Evolutionary conservation across 495 filamentous ascomycete genomes (phyloP).

Genomic region (Penicillium mononematosum): DNA sequence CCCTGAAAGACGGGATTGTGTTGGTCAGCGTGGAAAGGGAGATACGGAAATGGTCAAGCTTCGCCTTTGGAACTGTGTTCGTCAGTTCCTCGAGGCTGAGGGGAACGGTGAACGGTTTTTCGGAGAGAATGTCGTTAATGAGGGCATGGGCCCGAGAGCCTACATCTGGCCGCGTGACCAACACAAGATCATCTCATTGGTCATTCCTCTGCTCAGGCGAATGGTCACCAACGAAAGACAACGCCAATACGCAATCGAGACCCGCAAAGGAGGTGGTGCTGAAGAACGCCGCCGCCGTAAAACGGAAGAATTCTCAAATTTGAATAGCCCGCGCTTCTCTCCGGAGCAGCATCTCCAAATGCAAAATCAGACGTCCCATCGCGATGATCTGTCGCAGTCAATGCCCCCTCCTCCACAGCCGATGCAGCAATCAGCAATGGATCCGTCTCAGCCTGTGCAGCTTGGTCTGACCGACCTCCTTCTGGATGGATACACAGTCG

Average conservation of each 20-base stretch:
- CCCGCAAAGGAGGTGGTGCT: slow-evolving; percentile 48
- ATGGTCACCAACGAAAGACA: slow-evolving; percentile 68
- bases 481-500: slow-evolving; percentile 39
- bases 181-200: slow-evolving; percentile 54
- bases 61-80: slow-evolving; percentile 58
- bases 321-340: slow-evolving; percentile 29
- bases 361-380: slow-evolving; percentile 31
- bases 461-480: slow-evolving; percentile 39
- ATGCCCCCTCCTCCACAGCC: slow-evolving; percentile 26
- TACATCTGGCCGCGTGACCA: slow-evolving; percentile 58
- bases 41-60: slow-evolving; percentile 62
- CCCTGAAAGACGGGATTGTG: slow-evolving; percentile 58
- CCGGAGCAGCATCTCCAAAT: slow-evolving; percentile 39
- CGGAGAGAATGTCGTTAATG: slow-evolving; percentile 46
- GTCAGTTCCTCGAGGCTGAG: slow-evolving; percentile 55
- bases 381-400: slow-evolving; percentile 26
- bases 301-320: slow-evolving; percentile 39
- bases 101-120: slow-evolving; percentile 59
- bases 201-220: slow-evolving; percentile 57
- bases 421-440: slow-evolving; percentile 23
- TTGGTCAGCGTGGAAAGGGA: slow-evolving; percentile 58
- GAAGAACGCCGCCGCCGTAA: slow-evolving; percentile 46
- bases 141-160: slow-evolving; percentile 42
- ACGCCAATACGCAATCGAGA: slow-evolving; percentile 59
- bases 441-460: slow-evolving; percentile 21